Evolutionary conservation across 139 green algal genomes (phyloP).

Genomic region (Gonium pectorale): DNA sequence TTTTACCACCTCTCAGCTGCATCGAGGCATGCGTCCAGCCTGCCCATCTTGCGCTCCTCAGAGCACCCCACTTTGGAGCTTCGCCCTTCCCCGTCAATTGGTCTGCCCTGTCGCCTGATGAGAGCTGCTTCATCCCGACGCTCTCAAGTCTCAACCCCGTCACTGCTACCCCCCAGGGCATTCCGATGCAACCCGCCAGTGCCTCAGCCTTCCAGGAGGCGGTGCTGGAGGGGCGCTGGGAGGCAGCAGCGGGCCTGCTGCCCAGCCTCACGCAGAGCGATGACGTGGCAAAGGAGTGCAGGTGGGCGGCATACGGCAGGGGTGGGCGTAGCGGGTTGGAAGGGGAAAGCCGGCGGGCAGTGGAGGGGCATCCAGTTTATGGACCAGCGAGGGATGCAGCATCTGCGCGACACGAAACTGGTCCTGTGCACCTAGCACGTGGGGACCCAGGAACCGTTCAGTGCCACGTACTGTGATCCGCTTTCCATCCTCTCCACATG

Average conservation of each 20-base stretch:
- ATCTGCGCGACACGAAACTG: background rate
- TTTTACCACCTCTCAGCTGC: background rate
- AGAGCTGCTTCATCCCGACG: background rate
- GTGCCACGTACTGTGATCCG: background rate
- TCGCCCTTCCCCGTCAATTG: background rate
- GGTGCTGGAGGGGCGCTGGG: conserved; percentile 73
- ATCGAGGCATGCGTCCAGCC: background rate
- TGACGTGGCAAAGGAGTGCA: conserved; percentile 11
- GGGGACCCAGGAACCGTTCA: background rate
- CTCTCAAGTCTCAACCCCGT: background rate
- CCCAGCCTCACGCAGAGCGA: conserved; percentile 14
- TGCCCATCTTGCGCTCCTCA: background rate
- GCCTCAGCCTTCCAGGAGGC: conserved; percentile 67
- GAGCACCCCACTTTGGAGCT: background rate
- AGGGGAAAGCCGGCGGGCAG: background rate
- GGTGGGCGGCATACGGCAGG: background rate
- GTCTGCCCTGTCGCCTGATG: too few relatives aligned
- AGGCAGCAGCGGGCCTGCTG: conserved; percentile 70
- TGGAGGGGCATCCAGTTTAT: background rate
- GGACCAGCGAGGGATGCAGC: too few relatives aligned
- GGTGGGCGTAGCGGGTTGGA: background rate
- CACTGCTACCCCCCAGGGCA: conserved; percentile 46
- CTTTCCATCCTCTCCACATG: background rate
- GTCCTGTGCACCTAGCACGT: background rate
- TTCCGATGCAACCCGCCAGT: conserved; percentile 75